Evolutionary conservation across 768 basidiomycete genomes (phyloP).

Genomic region (Macrolepiota dolichaula): DNA sequence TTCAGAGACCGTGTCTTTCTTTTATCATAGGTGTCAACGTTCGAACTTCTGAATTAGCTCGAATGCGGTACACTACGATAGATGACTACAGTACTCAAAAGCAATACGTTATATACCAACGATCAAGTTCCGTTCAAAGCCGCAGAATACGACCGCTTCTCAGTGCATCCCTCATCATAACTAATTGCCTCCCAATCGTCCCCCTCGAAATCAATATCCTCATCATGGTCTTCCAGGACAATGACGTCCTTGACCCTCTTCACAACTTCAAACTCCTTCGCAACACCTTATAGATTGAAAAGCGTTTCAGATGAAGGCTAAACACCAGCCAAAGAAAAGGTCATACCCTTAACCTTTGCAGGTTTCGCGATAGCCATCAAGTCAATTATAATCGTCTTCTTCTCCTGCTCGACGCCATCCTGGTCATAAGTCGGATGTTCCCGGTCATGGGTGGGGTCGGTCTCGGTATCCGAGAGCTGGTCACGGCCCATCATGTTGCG

Average conservation of each 20-base stretch:
- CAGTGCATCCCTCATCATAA: background rate
- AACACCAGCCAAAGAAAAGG: background rate
- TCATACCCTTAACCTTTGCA: slow-evolving; percentile 8
- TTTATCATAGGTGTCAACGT: no score
- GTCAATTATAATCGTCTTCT: background rate
- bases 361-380: slow-evolving; percentile 11
- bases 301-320: background rate
- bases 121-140: slow-evolving; percentile 1
- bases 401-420: background rate
- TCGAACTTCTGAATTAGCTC: no score
- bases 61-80: no score
- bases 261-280: slow-evolving; percentile 8
- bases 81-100: no score
- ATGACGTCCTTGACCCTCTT: slow-evolving; percentile 5
- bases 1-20: no score
- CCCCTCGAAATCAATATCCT: background rate
- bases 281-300: background rate
- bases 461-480: background rate
- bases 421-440: background rate
- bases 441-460: background rate
- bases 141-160: slow-evolving; percentile 5
- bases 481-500: background rate
- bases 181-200: slow-evolving; percentile 7
- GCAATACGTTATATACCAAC: background rate
- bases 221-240: background rate